Base-by-base conservation (phyloP, 2,329 filamentous ascomycete genomes). In the Venturiaceae sp. region DNA sequence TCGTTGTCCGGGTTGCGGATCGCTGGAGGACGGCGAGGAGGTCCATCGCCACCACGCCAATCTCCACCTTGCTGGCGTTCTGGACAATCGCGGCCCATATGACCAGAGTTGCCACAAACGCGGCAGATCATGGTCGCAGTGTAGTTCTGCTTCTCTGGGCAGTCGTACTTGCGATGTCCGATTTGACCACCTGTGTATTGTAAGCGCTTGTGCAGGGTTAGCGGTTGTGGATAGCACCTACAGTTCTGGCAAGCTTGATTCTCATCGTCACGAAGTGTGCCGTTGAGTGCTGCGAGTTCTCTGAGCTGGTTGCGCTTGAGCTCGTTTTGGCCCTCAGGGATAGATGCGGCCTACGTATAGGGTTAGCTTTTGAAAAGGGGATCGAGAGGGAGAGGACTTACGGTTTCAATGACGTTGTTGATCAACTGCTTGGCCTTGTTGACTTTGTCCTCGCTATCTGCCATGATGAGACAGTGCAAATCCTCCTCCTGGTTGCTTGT, bases 401-500 rank as follows among this genome's bases (percentile, higher is more conserved):
- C 92, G 61, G 94, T 99, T 76, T 99, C 94, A 70, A 99, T 97
- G 69, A 99, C 88, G 65, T 97, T 96, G 76, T 99, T 92, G 63
- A 99, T 96, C 62, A 97, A 77, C 76, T 95, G 91, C 80, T 97
- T 99, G 64, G 94, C 94, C 77, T 97, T 99, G 80, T 95, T 95
- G 72, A 99, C 92, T 79, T 99, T 99, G 63, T 99, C 94, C 78
- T 99, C 95, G 37, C 92, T 97, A 70, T 99, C 94, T 69, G 94
- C 94, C 94, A 99, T 99, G 77, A 99, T 97, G 72, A 99, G 80
- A 76, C 94, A 99, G 77, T 99, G 94, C 60, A 99, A 82, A 73
- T 99, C 94, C 77, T 99, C 94, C 80, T 99, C 94, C 82, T 99
- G 94, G 81, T 99, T 99, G 83, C 94, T 97, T 74, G 92, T 91